Evolutionary conservation across 768 basidiomycete species (phyloP).

Genomic region (Naganishia vaughanmartiniae): DNA sequence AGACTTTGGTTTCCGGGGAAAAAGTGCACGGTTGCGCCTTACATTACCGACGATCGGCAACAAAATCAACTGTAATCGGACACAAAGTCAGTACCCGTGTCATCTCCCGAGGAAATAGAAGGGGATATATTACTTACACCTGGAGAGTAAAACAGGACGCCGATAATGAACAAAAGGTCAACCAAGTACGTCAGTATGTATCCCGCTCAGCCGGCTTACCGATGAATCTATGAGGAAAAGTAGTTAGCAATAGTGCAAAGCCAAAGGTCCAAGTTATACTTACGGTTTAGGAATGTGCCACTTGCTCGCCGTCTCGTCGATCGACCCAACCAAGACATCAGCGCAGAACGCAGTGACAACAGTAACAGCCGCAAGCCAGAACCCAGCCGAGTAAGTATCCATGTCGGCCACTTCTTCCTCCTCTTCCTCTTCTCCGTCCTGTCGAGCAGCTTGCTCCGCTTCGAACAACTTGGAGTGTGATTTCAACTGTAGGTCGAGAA

Average conservation of each 20-base stretch:
- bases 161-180: not conserved
- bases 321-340: slow-evolving; percentile 80
- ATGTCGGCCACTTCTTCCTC: slow-evolving; percentile 60
- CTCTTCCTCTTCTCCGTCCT: slow-evolving; percentile 54
- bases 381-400: slow-evolving; percentile 67
- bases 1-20: not conserved
- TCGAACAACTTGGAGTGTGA: slow-evolving; percentile 69
- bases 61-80: slow-evolving; percentile 59
- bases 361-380: slow-evolving; percentile 68
- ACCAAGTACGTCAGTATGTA: not conserved
- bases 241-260: slow-evolving; percentile 21
- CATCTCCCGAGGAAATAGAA: not conserved
- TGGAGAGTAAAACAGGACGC: not conserved
- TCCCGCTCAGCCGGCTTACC: not conserved
- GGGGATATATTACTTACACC: slow-evolving; percentile 11
- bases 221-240: slow-evolving; percentile 14
- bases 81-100: not conserved
- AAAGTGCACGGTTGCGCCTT: not conserved
- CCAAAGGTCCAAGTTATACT: slow-evolving; percentile 5
- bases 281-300: slow-evolving; percentile 63
- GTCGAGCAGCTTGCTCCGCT: slow-evolving; percentile 42
- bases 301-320: slow-evolving; percentile 81
- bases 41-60: slow-evolving; percentile 71
- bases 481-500: slow-evolving; percentile 58
- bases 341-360: slow-evolving; percentile 83